Evolutionary conservation across 495 filamentous ascomycete genomes (phyloP), one percentile per base, ranked within the genome.

Genomic region (Parmelia sp.): DNA sequence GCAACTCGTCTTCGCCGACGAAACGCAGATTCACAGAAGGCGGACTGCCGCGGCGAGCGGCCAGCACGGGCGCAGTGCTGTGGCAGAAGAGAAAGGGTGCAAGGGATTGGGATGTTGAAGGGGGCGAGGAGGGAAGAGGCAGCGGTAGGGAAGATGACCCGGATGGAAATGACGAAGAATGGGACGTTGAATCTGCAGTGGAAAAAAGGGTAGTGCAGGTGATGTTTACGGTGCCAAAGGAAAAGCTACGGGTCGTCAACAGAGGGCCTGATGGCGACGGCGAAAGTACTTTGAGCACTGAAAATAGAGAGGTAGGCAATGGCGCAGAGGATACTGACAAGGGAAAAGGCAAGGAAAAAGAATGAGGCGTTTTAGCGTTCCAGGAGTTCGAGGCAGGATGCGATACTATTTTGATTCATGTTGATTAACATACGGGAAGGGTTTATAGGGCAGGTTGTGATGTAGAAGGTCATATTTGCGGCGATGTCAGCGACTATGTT

Each of bases 141-240:
- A 58, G 40, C 37, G 49, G 40, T 33, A 49, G 36, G 27, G 44
- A 44, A n/a, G 61, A 55, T 33, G 68, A 58, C 58, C 55, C 65
- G 7, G 72, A 75, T 0, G 72, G 72, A 0, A 79, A 79, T 1
- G 87, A 89, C 19, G 88, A 86, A 7, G 92, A 96, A 58, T 96
- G 92, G 92, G 92, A 96, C 71, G 83, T 96, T 40, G 93, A 97
- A 73, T 83, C 83, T 53, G 90, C 90, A 9, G 88, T 89, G 2
- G 86, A 92, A 74, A 84, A 82, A 58, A 74, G 91, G 51, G 82
- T 90, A 21, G 92, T 97, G 65, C 93, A 97, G 76, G 84, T 95
- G 66, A 95, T 95, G 79, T 97, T 95, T 74, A 96, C 92, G 1
- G 90, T 96, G 63, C 93, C 93, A 57, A 88, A 85, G 73, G 88